Conservation (phyloP, 176 grass and related monocot species). For the Raddia guianensis region DNA sequence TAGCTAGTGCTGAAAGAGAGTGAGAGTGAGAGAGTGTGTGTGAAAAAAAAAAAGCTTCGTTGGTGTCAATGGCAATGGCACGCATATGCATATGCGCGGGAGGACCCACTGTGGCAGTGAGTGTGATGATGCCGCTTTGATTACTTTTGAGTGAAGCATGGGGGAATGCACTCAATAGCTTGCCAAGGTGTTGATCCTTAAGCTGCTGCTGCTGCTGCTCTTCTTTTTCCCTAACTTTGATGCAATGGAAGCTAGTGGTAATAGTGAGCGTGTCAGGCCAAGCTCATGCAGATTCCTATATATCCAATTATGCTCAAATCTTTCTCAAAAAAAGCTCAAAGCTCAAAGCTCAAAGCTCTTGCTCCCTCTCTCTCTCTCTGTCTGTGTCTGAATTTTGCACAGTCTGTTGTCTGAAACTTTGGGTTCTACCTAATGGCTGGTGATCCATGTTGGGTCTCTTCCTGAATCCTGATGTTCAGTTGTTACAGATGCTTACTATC, state of each 20-base stretch:
- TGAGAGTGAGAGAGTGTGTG: too few relatives aligned
- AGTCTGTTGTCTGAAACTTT: background rate
- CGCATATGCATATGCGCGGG: background rate
- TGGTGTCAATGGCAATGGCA: constrained; percentile 1
- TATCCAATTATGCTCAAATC: constrained; percentile 5
- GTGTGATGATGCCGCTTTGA: constrained; percentile 14
- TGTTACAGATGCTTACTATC: too few relatives aligned
- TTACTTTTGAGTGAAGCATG: constrained; percentile 59
- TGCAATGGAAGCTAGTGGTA: constrained; percentile 23
- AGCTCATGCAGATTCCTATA: constrained; percentile 17
- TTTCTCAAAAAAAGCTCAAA: too few relatives aligned
- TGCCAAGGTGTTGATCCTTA: constrained; percentile 36
- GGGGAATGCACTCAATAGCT: constrained; percentile 22
- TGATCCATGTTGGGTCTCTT: background rate
- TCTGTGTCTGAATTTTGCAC: background rate
- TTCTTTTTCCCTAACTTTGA: constrained; percentile 37
- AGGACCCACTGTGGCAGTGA: background rate
- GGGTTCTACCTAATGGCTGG: background rate
- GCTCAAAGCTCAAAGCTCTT: background rate
- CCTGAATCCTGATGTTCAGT: background rate
- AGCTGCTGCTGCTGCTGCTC: constrained; percentile 17
- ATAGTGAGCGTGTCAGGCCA: constrained; percentile 18
- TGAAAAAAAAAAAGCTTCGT: background rate
- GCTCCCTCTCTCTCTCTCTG: background rate
- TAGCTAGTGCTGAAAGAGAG: constrained; percentile 2